Evolutionary conservation across 192 early-diverging fungal genomes (phyloP).

Genomic region (Dissophora ornata): DNA sequence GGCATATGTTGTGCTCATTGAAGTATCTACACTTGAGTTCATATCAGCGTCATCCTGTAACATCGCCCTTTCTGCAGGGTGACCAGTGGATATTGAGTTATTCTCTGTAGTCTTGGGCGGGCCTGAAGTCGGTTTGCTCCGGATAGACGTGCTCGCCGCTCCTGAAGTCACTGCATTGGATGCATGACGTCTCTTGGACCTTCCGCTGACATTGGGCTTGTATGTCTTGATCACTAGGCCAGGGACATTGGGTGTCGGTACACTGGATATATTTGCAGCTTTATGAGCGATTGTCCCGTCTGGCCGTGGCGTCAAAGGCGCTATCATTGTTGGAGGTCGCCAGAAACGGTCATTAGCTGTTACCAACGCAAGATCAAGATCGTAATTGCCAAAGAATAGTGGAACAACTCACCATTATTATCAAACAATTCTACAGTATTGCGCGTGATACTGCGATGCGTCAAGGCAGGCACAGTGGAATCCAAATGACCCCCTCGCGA

Average conservation of each 20-base stretch:
- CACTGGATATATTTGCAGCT: too few relatives aligned
- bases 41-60: too few relatives aligned
- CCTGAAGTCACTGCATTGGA: conserved; percentile 4
- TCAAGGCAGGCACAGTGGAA: not conserved
- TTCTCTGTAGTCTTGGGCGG: too few relatives aligned
- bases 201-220: conserved; percentile 13
- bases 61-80: too few relatives aligned
- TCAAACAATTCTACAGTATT: conserved; percentile 4
- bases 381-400: too few relatives aligned
- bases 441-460: not conserved
- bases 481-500: not conserved
- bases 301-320: not conserved
- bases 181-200: not conserved
- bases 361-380: too few relatives aligned
- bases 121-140: too few relatives aligned
- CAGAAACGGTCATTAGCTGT: too few relatives aligned
- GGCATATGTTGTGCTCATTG: too few relatives aligned
- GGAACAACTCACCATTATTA: conserved; percentile 9
- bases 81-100: too few relatives aligned
- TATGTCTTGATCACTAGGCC: conserved; percentile 9
- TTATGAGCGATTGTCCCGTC: not conserved
- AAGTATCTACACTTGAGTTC: too few relatives aligned
- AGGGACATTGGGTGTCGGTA: not conserved
- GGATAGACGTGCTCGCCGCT: not conserved
- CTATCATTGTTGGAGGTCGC: too few relatives aligned